Conservation (phyloP, 345 rosid genomes). For the Salix suchowensis region DNA sequence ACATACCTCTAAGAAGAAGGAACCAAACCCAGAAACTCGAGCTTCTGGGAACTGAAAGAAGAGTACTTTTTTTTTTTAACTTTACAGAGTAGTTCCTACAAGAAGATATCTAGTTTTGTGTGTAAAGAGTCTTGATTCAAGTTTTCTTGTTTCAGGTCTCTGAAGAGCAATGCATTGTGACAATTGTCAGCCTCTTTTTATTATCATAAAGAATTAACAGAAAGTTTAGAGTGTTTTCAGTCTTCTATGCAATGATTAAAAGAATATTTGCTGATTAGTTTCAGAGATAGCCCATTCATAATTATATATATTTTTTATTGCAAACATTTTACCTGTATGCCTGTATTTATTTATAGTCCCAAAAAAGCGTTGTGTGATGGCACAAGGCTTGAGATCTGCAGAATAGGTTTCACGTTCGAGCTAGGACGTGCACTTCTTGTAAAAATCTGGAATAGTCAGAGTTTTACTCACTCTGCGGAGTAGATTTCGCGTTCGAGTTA, state of each 20-base stretch:
- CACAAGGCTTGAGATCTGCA: too few relatives aligned
- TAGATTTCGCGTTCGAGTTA: too few relatives aligned
- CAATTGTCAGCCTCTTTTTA: conserved; percentile 12
- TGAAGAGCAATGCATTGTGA: conserved; percentile 15
- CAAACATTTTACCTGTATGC: background rate
- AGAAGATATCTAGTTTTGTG: conserved; percentile 19
- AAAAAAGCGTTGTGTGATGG: too few relatives aligned
- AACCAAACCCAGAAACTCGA: conserved; percentile 9
- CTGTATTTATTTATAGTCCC: background rate
- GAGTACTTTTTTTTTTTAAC: conserved; percentile 17
- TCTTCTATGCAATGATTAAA: conserved; percentile 24
- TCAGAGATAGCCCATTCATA: background rate
- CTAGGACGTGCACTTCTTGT: too few relatives aligned
- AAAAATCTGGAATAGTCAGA: too few relatives aligned
- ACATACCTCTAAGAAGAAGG: conserved; percentile 27
- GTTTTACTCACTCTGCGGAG: too few relatives aligned
- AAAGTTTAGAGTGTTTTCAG: conserved; percentile 9
- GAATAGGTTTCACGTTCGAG: too few relatives aligned
- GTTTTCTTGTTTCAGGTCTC: conserved; percentile 5
- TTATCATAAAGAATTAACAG: conserved; percentile 14
- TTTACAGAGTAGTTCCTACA: conserved; percentile 15
- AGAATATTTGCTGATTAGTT: conserved; percentile 14
- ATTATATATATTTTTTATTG: background rate
- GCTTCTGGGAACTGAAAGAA: conserved; percentile 1
- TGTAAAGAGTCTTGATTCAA: conserved; percentile 3